Percentiles rank a stretch among this genome's conserved stretches.
These are phyloP conservation scores for Leccinum disarticulatum DNA, from an alignment of 768 basidiomycete species.

Conservation along the genomic window DNA sequence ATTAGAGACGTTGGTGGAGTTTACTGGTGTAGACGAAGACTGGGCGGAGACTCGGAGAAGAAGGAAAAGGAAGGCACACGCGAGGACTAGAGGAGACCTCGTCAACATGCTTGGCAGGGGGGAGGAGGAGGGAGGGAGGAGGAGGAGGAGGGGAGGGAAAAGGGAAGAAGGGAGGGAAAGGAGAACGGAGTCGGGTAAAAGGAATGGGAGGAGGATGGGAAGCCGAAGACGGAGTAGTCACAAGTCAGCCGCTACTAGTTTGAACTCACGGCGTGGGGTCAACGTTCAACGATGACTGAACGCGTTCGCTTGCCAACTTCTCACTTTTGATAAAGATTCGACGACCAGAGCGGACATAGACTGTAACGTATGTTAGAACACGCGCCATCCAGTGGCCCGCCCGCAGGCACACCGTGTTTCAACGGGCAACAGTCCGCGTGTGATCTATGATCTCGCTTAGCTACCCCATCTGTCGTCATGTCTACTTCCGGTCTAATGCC, in stretches of 20 bases:
- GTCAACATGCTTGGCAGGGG: slow-evolving; percentile 13
- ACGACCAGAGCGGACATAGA: slow-evolving; percentile 7
- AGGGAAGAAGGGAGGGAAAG: not conserved
- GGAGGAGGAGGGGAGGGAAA: not conserved
- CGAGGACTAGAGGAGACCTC: slow-evolving; percentile 1
- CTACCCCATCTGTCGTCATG: slow-evolving; percentile 1
- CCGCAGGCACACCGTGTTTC: slow-evolving; percentile 23
- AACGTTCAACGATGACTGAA: not conserved
- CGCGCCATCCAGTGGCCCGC: slow-evolving; percentile 10
- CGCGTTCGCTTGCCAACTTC: not conserved
- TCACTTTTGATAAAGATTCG: not conserved
- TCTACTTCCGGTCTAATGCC: not conserved
- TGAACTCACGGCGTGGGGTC: not conserved
- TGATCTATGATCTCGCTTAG: not conserved
- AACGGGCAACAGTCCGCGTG: not conserved
- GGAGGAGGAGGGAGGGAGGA: not conserved
- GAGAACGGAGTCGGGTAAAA: not conserved
- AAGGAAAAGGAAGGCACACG: slow-evolving; percentile 17
- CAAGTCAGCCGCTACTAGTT: slow-evolving; percentile 34
- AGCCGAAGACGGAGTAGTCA: slow-evolving; percentile 12
- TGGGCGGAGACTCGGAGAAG: slow-evolving; percentile 39
- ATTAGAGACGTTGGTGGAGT: slow-evolving; percentile 17
- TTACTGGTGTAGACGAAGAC: slow-evolving; percentile 27
- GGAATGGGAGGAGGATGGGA: slow-evolving; percentile 4
- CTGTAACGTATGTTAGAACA: not conserved